phyloP scores from a whole-genome alignment of 192 early-diverging fungal species.

The Ramicandelaber brevisporus region DNA sequence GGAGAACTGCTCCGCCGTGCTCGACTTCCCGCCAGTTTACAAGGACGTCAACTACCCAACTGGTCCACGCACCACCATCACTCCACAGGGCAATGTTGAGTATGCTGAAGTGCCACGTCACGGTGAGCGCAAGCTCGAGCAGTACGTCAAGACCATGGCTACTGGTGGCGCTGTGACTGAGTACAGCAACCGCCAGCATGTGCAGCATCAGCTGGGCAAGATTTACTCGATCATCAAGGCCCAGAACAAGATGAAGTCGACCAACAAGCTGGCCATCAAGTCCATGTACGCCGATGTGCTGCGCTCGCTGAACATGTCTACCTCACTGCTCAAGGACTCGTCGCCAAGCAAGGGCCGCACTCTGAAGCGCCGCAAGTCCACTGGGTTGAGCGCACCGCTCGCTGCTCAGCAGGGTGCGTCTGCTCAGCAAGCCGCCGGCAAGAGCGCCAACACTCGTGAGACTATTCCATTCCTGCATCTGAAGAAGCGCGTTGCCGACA shows the following conservation, averaged over 20 bases:
- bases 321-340: constrained; percentile 35
- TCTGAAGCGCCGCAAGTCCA: constrained; percentile 14
- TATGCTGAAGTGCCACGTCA: constrained; percentile 65
- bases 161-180: constrained; percentile 38
- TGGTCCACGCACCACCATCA: constrained; percentile 50
- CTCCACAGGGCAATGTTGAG: constrained; percentile 54
- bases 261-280: constrained; percentile 37
- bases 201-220: constrained; percentile 47
- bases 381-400: constrained; percentile 3
- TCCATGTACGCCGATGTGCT: constrained; percentile 43
- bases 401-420: not conserved
- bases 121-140: constrained; percentile 68
- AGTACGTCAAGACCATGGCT: constrained; percentile 78
- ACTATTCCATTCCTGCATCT: constrained; percentile 55
- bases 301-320: constrained; percentile 49
- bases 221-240: constrained; percentile 56
- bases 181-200: constrained; percentile 48
- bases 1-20: constrained; percentile 73
- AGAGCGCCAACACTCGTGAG: constrained; percentile 18
- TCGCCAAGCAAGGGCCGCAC: constrained; percentile 7
- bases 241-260: constrained; percentile 52
- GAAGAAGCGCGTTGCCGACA: constrained; percentile 41
- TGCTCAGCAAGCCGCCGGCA: constrained; percentile 2
- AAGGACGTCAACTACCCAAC: constrained; percentile 80
- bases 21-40: constrained; percentile 54